Conservation (phyloP, 2,329 filamentous ascomycete genomes). For the Cyanodermella asteris region DNA sequence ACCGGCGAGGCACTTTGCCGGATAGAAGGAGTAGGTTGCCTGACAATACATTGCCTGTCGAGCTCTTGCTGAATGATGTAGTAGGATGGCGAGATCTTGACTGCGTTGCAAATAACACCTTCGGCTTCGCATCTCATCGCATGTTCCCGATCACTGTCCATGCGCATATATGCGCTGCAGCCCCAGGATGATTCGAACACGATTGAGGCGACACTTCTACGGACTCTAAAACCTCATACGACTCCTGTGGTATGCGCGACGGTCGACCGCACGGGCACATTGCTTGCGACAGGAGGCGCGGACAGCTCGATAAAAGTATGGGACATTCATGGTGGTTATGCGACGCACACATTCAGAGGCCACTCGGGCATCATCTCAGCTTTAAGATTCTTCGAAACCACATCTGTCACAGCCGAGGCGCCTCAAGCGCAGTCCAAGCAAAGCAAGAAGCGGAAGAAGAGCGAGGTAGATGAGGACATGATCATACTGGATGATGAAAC, state of each 20-base stretch:
- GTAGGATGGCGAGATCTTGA: conserved; percentile 46
- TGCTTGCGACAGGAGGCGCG: conserved; percentile 79
- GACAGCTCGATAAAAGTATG: conserved; percentile 91
- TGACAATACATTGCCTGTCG: conserved; percentile 5
- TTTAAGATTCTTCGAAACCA: conserved; percentile 70
- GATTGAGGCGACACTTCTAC: conserved; percentile 45
- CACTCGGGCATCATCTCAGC: conserved; percentile 83
- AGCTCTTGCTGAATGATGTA: conserved; percentile 13
- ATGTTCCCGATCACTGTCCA: conserved; percentile 85
- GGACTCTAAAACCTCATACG: conserved; percentile 71
- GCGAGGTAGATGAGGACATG: conserved; percentile 18
- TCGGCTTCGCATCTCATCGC: conserved; percentile 71
- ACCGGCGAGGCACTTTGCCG: conserved; percentile 64
- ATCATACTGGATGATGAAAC: conserved; percentile 21
- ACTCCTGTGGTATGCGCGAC: conserved; percentile 75
- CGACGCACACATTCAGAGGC: conserved; percentile 86
- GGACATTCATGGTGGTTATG: conserved; percentile 77
- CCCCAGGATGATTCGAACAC: conserved; percentile 30
- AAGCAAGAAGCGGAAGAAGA: conserved; percentile 19
- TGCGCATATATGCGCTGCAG: conserved; percentile 68
- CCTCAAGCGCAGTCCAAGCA: conserved; percentile 21
- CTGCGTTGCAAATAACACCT: conserved; percentile 55
- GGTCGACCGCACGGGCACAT: conserved; percentile 66
- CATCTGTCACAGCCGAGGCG: conserved; percentile 20
- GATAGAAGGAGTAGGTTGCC: conserved; percentile 55